Base-by-base conservation (phyloP, 2,329 filamentous ascomycete species). In the Alternaria angustiovoidea region DNA sequence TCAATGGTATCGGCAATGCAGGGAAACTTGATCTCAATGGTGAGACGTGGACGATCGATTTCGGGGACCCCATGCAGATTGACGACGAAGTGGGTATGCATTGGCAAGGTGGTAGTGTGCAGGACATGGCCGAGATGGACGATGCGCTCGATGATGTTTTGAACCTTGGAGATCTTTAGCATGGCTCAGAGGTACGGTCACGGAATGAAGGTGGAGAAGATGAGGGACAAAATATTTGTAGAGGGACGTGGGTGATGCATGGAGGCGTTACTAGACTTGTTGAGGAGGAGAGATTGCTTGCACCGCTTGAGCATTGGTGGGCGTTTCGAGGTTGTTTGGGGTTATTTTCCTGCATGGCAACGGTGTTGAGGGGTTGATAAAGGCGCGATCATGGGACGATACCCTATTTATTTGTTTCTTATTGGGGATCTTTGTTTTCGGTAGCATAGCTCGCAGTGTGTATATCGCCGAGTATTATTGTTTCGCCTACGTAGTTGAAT, bases 91-190 rank as follows among this genome's bases (percentile, higher is more conserved):
- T 62, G 38, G 76, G 79, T 11, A 70, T 70, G 56, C 67, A 68
- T 0, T 83, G 81, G 79, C 72, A 74, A 41, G 81, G 81, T 5
- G 78, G 71, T 0, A 71, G 69, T n/a, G 73, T 72, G 8, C 65
- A 68, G 32, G 75, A 78, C 36, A 48, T 73, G 5, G 61, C 63
- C 0, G 67, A 67, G 16, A 46, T 78, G 63, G 70, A 78, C 59
- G 61, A 68, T 16, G 75, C 79, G 11, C 63, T 83, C 56, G 81
- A 82, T 63, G 79, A 78, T 52, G 69, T 74, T 34, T 60, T 79
- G 12, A 70, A 70, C 42, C 54, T 77, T n/a, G 74, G 69, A 0
- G 68, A 73, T 30, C 43, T 72, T 4, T 61, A 60, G 44, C 20
- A 5, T 5, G 26, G 26, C 5, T 16, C 7, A n/a, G 38, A 22